Conservation (phyloP, 768 basidiomycete genomes). For the Tricholoma sp. region DNA sequence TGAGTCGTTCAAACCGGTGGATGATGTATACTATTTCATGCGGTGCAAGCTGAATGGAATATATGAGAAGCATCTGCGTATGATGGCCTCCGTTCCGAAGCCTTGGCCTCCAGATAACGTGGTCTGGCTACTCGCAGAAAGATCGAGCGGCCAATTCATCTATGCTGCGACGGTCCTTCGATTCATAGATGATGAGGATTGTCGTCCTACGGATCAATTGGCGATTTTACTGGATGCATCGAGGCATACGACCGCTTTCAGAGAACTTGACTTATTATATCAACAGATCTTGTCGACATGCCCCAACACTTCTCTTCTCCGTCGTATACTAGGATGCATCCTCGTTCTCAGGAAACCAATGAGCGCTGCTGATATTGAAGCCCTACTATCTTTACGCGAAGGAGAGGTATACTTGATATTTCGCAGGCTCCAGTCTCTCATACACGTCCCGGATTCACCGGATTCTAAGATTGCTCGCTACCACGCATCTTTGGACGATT, state of each 20-base stretch:
- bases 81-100: not conserved
- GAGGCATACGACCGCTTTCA: not conserved
- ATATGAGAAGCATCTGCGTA: not conserved
- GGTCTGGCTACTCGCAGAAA: not conserved
- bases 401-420: too few relatives aligned
- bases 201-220: not conserved
- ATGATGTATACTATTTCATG: not conserved
- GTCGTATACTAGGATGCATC: too few relatives aligned
- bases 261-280: not conserved
- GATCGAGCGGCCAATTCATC: slow-evolving; percentile 6
- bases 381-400: too few relatives aligned
- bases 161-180: not conserved
- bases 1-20: not conserved
- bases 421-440: too few relatives aligned
- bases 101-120: not conserved
- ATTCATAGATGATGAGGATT: slow-evolving; percentile 3
- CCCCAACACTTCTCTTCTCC: too few relatives aligned
- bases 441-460: too few relatives aligned
- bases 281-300: not conserved
- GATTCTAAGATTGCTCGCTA: too few relatives aligned
- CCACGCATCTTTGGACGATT: too few relatives aligned
- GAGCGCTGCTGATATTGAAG: too few relatives aligned
- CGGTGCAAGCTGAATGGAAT: not conserved
- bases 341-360: too few relatives aligned
- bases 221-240: not conserved